phyloP scores from a whole-genome alignment of 2,329 filamentous ascomycete species.

The Paracorniculantispora psalliotae region DNA sequence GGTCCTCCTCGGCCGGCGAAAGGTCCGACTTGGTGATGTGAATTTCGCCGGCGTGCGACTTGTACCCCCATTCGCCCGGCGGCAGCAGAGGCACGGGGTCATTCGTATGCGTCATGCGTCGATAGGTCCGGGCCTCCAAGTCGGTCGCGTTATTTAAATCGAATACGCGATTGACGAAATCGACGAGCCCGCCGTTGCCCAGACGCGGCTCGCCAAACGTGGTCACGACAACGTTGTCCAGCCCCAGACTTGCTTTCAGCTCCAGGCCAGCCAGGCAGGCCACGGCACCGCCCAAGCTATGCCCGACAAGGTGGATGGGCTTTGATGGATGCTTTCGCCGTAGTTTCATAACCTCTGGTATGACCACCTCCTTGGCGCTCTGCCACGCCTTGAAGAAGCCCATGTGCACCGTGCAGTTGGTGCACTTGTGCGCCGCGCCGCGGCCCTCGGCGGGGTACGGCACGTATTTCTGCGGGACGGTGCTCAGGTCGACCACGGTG shows the following conservation, averaged over 20 bases:
- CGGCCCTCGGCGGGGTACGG: constrained; percentile 64
- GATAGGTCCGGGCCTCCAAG: constrained; percentile 46
- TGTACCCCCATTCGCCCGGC: constrained; percentile 81
- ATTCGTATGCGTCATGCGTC: constrained; percentile 76
- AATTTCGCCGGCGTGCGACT: constrained; percentile 79
- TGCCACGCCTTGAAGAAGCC: constrained; percentile 86
- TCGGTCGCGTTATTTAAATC: constrained; percentile 28
- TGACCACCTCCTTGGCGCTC: constrained; percentile 63
- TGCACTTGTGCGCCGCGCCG: constrained; percentile 51
- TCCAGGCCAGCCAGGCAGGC: constrained; percentile 84
- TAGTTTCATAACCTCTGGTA: constrained; percentile 60
- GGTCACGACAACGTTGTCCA: constrained; percentile 69
- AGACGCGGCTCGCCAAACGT: constrained; percentile 86
- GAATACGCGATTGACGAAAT: constrained; percentile 52
- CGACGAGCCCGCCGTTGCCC: constrained; percentile 52
- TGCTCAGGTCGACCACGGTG: constrained; percentile 84
- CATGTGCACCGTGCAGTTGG: constrained; percentile 86
- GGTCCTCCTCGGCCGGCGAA: constrained; percentile 61
- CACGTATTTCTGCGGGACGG: constrained; percentile 82
- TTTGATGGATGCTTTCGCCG: constrained; percentile 62
- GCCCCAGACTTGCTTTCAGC: constrained; percentile 65
- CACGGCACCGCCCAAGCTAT: constrained; percentile 89
- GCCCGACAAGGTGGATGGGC: constrained; percentile 73
- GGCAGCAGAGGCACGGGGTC: constrained; percentile 90
- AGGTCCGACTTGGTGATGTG: constrained; percentile 71